Evolutionary conservation across 345 rosid genomes (phyloP), one percentile per base, ranked within the genome.

Genomic region (Eucalyptus brandiana): DNA sequence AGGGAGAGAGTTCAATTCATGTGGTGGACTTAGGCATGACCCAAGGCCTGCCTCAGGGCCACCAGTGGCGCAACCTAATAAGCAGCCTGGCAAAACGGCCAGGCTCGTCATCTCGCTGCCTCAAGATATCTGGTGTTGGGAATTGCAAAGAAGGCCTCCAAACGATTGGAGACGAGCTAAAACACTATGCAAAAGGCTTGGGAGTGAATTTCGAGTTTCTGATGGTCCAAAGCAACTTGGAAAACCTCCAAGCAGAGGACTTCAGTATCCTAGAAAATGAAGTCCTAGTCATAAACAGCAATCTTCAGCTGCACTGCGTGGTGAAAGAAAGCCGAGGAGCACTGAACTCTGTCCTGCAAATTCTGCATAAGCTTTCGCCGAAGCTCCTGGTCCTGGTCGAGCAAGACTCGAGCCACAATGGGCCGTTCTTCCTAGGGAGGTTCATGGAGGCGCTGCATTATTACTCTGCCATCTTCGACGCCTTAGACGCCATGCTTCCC

Each of bases 361-460:
- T 54, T 32, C 80, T 93, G 13, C 92, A 89, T 60, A 30, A 90
- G 87, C 90, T 93, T 28, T 91, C 91, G 2, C 95, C 95, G 0
- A 92, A 90, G 88, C 86, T 91, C 7, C 30, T 94, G 12, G 65
- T 93, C 47, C 87, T 94, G 24, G 93, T 91, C 13, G 94, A 94
- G 92, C 94, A 94, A 54, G 93, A 93, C 88, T 93, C 93, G 9
- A 92, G 93, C 90, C 95, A 93, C 45, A 93, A 92, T 40, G 95
- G 95, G 49, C 95, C 97, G 2, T 93, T 95, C 92, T 95, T 95
- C 80, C 92, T 93, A 1, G 95, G 95, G 76, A 92, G 95, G 87
- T 94, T 94, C 92, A 94, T 93, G 95, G 97, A 94, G 89, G 94
- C 97, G 14, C 81, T 95, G 92, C 95, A 94, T 89, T 95, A 95